Evolutionary conservation across 1,139 yeast species (phyloP).

Genomic region (Debaryomyces singareniensis): DNA sequence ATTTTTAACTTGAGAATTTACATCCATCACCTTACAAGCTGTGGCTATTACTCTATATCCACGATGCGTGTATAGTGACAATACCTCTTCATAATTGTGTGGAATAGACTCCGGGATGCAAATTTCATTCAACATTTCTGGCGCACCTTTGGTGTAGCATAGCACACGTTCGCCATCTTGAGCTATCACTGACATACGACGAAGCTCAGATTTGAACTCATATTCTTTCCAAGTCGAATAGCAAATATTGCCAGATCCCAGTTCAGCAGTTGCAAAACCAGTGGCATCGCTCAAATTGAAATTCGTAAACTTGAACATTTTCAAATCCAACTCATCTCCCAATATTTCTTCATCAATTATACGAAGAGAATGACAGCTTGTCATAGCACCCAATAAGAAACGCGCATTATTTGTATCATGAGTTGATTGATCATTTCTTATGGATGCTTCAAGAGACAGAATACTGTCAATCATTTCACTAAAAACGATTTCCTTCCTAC

Average conservation of each 20-base stretch:
- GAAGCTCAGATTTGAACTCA: conserved; percentile 76
- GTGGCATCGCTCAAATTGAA: conserved; percentile 24
- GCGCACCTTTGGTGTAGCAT: conserved; percentile 87
- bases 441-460: conserved; percentile 45
- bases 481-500: conserved; percentile 48
- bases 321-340: conserved; percentile 90
- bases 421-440: conserved; percentile 13
- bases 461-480: conserved; percentile 43
- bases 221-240: conserved; percentile 62
- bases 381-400: conserved; percentile 48
- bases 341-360: conserved; percentile 69
- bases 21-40: conserved; percentile 52
- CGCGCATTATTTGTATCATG: conserved; percentile 14
- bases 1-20: conserved; percentile 4
- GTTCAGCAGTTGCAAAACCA: conserved; percentile 10
- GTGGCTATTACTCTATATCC: conserved; percentile 96
- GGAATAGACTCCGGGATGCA: conserved; percentile 74
- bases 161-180: conserved; percentile 28
- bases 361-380: conserved; percentile 85
- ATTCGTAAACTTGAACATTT: conserved; percentile 73
- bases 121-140: conserved; percentile 83
- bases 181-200: conserved; percentile 86
- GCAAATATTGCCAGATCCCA: conserved; percentile 1
- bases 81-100: conserved; percentile 58
- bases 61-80: conserved; percentile 81